phyloP scores from a whole-genome alignment of 2,329 filamentous ascomycete species.

The Colletotrichum eleusines region DNA sequence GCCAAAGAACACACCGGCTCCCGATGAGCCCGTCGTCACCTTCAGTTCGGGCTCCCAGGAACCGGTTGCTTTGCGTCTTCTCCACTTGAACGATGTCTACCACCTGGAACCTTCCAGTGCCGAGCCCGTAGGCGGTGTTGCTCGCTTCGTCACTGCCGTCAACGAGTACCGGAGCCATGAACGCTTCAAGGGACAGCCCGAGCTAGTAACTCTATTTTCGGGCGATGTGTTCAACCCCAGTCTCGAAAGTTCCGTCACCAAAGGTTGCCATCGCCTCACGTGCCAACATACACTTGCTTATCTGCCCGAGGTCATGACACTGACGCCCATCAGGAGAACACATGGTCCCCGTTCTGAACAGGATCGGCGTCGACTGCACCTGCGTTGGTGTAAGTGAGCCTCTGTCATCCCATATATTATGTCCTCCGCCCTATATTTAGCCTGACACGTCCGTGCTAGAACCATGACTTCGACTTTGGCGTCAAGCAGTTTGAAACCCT shows the following conservation, averaged over 20 bases:
- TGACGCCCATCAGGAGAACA: constrained; percentile 69
- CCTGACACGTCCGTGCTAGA: constrained; percentile 59
- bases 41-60: constrained; percentile 48
- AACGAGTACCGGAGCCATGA: constrained; percentile 78
- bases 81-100: constrained; percentile 96
- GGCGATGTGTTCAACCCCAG: constrained; percentile 95
- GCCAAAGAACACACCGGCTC: constrained; percentile 38
- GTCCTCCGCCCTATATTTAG: constrained; percentile 39
- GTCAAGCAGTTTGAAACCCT: constrained; percentile 83
- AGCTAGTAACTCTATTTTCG: constrained; percentile 84
- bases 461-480: constrained; percentile 94
- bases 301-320: not conserved
- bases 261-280: constrained; percentile 66
- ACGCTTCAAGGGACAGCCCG: constrained; percentile 72
- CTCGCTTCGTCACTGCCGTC: constrained; percentile 83
- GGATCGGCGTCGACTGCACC: constrained; percentile 81
- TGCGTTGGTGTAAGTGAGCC: constrained; percentile 77
- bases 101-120: constrained; percentile 82
- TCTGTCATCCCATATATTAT: not conserved
- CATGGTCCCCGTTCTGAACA: constrained; percentile 89
- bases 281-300: constrained; percentile 1
- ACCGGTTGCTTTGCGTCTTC: constrained; percentile 78
- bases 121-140: constrained; percentile 85
- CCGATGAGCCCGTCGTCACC: constrained; percentile 45
- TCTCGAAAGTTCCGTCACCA: constrained; percentile 88